Evolutionary conservation across 2,329 filamentous ascomycete species (phyloP).

Genomic region (Pleurostoma richardsiae): DNA sequence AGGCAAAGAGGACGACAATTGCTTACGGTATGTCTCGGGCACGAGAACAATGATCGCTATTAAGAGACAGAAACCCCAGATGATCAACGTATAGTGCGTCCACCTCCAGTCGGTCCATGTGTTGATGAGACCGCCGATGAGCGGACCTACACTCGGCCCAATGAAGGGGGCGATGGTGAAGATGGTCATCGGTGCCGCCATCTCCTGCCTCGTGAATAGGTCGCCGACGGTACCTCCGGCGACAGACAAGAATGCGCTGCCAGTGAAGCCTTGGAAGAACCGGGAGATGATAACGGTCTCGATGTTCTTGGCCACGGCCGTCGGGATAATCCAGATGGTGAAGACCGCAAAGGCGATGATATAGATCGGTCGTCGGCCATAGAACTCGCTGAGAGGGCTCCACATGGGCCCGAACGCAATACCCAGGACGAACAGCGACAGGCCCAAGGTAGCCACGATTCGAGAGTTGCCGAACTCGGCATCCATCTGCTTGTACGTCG

Average conservation of each 20-base stretch:
- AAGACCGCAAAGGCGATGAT: conserved; percentile 69
- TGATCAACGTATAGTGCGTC: conserved; percentile 80
- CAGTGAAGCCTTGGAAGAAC: conserved; percentile 72
- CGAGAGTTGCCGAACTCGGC: conserved; percentile 67
- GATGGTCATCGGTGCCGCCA: conserved; percentile 79
- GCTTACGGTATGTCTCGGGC: conserved; percentile 77
- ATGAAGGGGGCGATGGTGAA: conserved; percentile 64
- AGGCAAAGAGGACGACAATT: neutral
- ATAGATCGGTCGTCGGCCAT: conserved; percentile 78
- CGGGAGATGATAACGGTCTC: conserved; percentile 71
- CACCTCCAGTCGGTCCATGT: conserved; percentile 70
- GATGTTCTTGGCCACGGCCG: conserved; percentile 77
- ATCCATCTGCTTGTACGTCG: conserved; percentile 73
- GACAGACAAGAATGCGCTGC: conserved; percentile 65
- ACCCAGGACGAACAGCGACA: conserved; percentile 80
- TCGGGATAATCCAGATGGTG: conserved; percentile 75
- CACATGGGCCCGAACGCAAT: conserved; percentile 60
- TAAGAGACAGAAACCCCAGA: conserved; percentile 69
- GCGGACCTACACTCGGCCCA: conserved; percentile 53
- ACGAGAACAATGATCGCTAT: conserved; percentile 64
- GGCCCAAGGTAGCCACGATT: conserved; percentile 71
- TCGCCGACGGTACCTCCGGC: conserved; percentile 84
- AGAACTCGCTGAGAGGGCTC: conserved; percentile 69
- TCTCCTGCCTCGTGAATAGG: conserved; percentile 62
- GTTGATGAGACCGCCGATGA: conserved; percentile 79